These are phyloP conservation scores for Trifolium subterraneum DNA, from an alignment of 306 rosid genomes.

Conservation along the genomic window DNA sequence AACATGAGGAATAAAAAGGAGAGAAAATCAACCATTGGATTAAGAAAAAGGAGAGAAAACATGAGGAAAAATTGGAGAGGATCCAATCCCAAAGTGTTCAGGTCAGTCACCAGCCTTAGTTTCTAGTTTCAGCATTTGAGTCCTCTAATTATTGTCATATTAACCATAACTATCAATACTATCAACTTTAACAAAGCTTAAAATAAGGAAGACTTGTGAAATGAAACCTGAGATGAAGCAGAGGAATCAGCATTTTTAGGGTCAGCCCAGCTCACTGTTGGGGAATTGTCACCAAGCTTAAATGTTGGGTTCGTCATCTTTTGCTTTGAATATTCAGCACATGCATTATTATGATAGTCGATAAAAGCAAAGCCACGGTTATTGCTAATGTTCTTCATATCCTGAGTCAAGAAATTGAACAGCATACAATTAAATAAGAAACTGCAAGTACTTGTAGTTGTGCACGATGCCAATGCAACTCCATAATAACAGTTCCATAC, in stretches of 20 bases:
- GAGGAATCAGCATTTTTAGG: slow-evolving; percentile 93
- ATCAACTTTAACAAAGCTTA: slow-evolving; percentile 17
- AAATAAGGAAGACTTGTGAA: slow-evolving; percentile 16
- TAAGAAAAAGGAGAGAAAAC: too few species aligned
- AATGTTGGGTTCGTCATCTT: slow-evolving; percentile 88
- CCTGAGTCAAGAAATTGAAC: slow-evolving; percentile 62
- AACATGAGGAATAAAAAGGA: too few species aligned
- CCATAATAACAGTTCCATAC: slow-evolving; percentile 11
- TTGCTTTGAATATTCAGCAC: slow-evolving; percentile 90
- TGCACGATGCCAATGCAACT: slow-evolving; percentile 25
- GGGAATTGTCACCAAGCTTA: slow-evolving; percentile 87
- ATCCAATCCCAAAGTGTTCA: too few species aligned
- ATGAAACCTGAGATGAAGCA: slow-evolving; percentile 85
- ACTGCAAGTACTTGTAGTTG: slow-evolving; percentile 2
- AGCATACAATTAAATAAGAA: slow-evolving; percentile 30
- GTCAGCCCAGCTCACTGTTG: slow-evolving; percentile 99
- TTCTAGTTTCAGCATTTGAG: background rate
- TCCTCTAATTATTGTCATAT: background rate
- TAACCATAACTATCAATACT: slow-evolving; percentile 33
- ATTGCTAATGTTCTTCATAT: slow-evolving; percentile 71
- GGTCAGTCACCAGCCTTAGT: background rate
- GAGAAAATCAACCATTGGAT: too few species aligned
- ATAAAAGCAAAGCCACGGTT: slow-evolving; percentile 97
- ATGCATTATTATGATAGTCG: slow-evolving; percentile 88
- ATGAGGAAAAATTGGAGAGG: too few species aligned